Percentiles rank a stretch among this genome's conserved stretches.
Conservation (phyloP, 257 asterid genomes). For the Cinchona pubescens region DNA sequence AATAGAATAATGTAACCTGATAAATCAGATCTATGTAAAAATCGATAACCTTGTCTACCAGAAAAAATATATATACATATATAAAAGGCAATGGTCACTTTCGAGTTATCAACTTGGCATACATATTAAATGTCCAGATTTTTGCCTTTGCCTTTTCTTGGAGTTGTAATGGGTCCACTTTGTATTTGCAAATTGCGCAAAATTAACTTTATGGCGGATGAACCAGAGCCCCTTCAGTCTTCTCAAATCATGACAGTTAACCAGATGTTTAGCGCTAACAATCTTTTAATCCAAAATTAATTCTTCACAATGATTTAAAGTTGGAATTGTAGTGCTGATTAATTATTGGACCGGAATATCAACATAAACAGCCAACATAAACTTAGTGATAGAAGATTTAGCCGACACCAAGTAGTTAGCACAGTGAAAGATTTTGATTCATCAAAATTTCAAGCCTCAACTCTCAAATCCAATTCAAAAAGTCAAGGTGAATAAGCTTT, state of each 20-base stretch:
- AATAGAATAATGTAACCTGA: no score
- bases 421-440: neutral
- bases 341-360: neutral
- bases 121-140: neutral
- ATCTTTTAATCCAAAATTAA: neutral
- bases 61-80: no score
- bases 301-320: neutral
- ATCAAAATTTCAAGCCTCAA: neutral
- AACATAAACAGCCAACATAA: neutral
- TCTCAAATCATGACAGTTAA: neutral
- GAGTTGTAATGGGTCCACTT: neutral
- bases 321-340: neutral
- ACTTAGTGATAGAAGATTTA: neutral
- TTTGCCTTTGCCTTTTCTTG: neutral
- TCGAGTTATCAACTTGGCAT: neutral
- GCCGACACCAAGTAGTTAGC: neutral
- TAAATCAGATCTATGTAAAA: no score
- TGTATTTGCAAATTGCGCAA: neutral
- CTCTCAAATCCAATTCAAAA: neutral
- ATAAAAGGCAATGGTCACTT: neutral
- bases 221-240: neutral
- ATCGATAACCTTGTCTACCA: no score
- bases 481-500: neutral
- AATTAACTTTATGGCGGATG: neutral
- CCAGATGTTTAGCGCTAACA: neutral